Conservation (phyloP, 1,284 basidiomycete species). For the Rhodotorula sp. region DNA sequence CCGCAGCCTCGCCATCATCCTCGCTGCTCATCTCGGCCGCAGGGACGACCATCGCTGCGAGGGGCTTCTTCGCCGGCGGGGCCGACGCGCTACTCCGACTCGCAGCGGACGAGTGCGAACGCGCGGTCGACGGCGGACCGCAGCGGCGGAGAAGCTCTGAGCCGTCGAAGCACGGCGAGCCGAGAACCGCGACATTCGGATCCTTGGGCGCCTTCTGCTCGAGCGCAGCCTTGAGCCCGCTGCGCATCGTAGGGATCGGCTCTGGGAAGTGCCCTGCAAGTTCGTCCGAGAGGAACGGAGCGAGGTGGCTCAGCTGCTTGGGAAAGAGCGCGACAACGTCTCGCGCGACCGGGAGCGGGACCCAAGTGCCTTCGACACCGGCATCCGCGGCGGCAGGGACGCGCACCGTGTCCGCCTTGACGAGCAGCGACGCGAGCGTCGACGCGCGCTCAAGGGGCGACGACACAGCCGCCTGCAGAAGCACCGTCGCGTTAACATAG, state of each 20-base stretch:
- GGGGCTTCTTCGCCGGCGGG: background rate
- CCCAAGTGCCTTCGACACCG: conserved; percentile 16
- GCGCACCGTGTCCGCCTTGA: conserved; percentile 18
- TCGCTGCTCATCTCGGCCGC: background rate
- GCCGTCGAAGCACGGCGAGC: conserved; percentile 12
- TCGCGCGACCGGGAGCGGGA: conserved; percentile 12
- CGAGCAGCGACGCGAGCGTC: conserved; percentile 11
- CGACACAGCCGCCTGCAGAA: conserved; percentile 8
- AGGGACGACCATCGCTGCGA: background rate
- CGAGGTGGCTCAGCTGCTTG: conserved; percentile 12
- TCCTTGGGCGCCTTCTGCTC: background rate
- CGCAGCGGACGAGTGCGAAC: background rate
- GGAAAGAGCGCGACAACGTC: conserved; percentile 6
- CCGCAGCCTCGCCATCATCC: background rate
- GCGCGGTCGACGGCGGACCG: conserved; percentile 3
- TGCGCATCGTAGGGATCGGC: conserved; percentile 23
- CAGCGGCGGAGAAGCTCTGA: conserved; percentile 14
- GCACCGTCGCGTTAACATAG: conserved; percentile 27
- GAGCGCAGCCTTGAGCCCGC: background rate
- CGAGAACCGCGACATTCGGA: conserved; percentile 7
- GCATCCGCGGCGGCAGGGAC: background rate
- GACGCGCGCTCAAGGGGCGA: conserved; percentile 13
- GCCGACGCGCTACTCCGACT: background rate
- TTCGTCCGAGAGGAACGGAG: conserved; percentile 23
- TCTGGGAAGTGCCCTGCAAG: conserved; percentile 25